Conservation (phyloP, 306 rosid species). For the Canavalia ensiformis region DNA sequence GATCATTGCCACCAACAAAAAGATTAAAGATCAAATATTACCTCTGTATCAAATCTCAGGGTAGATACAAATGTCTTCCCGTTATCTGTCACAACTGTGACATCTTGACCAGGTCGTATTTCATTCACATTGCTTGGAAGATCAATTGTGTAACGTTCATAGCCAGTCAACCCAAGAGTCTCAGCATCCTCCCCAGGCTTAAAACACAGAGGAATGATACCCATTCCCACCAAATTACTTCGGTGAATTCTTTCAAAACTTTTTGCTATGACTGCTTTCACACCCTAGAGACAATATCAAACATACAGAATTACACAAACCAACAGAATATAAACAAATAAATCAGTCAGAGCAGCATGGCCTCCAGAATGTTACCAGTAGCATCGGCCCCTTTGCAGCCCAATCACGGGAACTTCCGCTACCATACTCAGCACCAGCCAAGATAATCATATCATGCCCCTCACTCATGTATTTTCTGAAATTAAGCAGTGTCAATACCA, state of each 20-base stretch:
- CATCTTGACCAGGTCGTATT: slow-evolving; percentile 90
- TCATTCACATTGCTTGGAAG: slow-evolving; percentile 81
- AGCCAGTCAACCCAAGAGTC: slow-evolving; percentile 82
- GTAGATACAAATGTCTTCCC: slow-evolving; percentile 77
- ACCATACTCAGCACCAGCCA: slow-evolving; percentile 97
- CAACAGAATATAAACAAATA: background rate
- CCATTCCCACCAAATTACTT: slow-evolving; percentile 97
- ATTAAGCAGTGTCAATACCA: slow-evolving; percentile 34
- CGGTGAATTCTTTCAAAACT: slow-evolving; percentile 98
- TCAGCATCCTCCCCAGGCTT: slow-evolving; percentile 94
- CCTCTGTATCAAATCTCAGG: slow-evolving; percentile 93
- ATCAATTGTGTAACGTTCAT: slow-evolving; percentile 81
- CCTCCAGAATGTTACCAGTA: slow-evolving; percentile 64
- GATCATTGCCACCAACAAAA: slow-evolving; percentile 4
- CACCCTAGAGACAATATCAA: slow-evolving; percentile 67
- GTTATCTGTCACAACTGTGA: slow-evolving; percentile 68
- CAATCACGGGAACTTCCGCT: slow-evolving; percentile 99
- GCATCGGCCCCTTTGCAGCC: slow-evolving; percentile 99
- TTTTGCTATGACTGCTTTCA: slow-evolving; percentile 94
- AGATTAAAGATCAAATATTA: slow-evolving; percentile 40
- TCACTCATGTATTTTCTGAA: slow-evolving; percentile 83
- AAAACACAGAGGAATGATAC: slow-evolving; percentile 85
- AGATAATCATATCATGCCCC: slow-evolving; percentile 77
- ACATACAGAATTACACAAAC: slow-evolving; percentile 17
- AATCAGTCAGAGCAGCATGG: slow-evolving; percentile 27